Conservation (phyloP, 1,284 basidiomycete genomes). For the Schizophyllum amplum region DNA sequence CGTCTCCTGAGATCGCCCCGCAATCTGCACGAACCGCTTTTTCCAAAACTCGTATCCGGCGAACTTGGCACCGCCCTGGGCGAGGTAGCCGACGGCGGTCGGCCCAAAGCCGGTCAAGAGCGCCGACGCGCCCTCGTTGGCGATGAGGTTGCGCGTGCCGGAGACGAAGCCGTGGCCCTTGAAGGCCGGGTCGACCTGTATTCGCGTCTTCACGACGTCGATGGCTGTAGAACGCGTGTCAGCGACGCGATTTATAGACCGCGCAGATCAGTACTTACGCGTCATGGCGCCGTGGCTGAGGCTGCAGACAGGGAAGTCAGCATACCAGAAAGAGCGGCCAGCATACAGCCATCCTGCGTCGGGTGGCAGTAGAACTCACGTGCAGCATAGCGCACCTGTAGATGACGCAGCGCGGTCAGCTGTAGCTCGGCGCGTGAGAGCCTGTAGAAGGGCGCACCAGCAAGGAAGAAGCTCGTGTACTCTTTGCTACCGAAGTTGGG, state of each 20-base stretch:
- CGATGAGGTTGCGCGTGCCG: constrained; percentile 67
- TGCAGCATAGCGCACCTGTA: constrained; percentile 60
- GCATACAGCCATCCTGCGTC: no score
- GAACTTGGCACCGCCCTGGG: constrained; percentile 74
- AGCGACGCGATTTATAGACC: neutral
- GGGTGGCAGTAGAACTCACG: no score
- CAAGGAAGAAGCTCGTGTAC: constrained; percentile 8
- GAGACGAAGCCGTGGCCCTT: constrained; percentile 59
- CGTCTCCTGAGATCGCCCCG: constrained; percentile 69
- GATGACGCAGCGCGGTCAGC: neutral
- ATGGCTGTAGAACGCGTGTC: constrained; percentile 40
- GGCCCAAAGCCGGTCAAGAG: constrained; percentile 80
- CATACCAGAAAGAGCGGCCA: no score
- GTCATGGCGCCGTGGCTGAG: constrained; percentile 74
- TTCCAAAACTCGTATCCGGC: constrained; percentile 86
- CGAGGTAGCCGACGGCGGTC: constrained; percentile 82
- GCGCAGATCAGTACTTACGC: constrained; percentile 33
- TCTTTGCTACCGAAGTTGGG: constrained; percentile 7
- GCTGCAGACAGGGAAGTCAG: constrained; percentile 27
- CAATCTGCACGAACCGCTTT: constrained; percentile 60
- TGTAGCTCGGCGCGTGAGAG: no score
- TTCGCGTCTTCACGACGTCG: constrained; percentile 90
- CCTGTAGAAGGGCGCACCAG: constrained; percentile 1
- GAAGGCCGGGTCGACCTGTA: constrained; percentile 79
- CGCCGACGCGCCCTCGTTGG: constrained; percentile 59